Evolutionary conservation across 2,329 filamentous ascomycete genomes (phyloP).

Genomic region (Mariannaea sp.): DNA sequence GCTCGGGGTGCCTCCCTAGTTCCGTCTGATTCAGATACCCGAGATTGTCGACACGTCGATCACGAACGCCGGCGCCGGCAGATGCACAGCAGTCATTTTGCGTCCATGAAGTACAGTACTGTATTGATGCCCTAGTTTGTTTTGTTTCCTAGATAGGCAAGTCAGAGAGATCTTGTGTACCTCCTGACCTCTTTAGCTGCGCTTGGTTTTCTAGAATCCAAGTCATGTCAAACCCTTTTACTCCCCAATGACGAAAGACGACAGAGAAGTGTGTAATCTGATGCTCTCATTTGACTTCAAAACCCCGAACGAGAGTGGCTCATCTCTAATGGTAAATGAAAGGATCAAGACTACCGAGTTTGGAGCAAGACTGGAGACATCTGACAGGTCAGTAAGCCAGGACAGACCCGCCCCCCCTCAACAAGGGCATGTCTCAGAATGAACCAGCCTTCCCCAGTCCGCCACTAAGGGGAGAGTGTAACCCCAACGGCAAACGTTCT

Average conservation of each 20-base stretch:
- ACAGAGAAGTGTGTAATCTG: slow-evolving; percentile 22
- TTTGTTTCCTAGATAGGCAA: slow-evolving; percentile 25
- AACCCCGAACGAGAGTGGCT: slow-evolving; percentile 12
- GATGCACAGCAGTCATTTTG: slow-evolving; percentile 18
- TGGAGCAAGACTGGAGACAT: slow-evolving; percentile 22
- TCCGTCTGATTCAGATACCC: slow-evolving; percentile 34
- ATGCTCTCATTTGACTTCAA: slow-evolving; percentile 17
- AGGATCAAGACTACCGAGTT: slow-evolving; percentile 22
- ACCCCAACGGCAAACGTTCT: slow-evolving; percentile 32
- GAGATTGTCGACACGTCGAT: slow-evolving; percentile 39
- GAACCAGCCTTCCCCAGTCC: slow-evolving; percentile 39
- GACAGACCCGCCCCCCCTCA: slow-evolving; percentile 14
- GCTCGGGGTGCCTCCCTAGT: slow-evolving; percentile 20
- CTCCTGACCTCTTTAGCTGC: slow-evolving; percentile 21
- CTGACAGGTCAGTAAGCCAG: slow-evolving; percentile 22
- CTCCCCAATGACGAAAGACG: slow-evolving; percentile 20
- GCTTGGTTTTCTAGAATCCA: slow-evolving; percentile 32
- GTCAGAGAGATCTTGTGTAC: slow-evolving; percentile 23
- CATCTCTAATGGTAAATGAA: slow-evolving; percentile 34
- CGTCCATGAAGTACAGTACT: slow-evolving; percentile 4
- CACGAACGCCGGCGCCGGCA: slow-evolving; percentile 29
- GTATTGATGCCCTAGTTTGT: slow-evolving; percentile 19
- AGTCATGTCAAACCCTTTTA: slow-evolving; percentile 8
- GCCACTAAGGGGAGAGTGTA: slow-evolving; percentile 27
- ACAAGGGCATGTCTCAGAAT: slow-evolving; percentile 36